Evolutionary conservation across 768 basidiomycete species (phyloP), one percentile per base, ranked within the genome.

Genomic region (Mycena polygramma): DNA sequence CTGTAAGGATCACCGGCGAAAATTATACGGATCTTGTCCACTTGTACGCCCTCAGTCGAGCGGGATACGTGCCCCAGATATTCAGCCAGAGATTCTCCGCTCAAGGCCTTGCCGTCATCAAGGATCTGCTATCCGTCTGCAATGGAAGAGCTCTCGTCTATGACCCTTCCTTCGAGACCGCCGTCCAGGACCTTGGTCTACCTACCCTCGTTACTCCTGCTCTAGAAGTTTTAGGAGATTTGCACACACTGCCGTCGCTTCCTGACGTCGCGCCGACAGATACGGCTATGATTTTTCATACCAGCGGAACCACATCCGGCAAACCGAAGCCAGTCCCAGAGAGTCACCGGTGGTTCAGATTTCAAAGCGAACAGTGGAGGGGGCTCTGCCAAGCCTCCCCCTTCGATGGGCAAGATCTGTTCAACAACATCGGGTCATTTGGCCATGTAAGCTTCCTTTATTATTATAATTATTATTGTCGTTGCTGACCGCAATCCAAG

Each of bases 231-330:
- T n/a, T n/a, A n/a, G n/a, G n/a, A n/a, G n/a, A n/a, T n/a, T n/a
- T n/a, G n/a, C n/a, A n/a, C n/a, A n/a, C n/a, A n/a, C 19, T 66
- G 3, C 7, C 15, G 22, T 5, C 39, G 2, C 37, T 52, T 5
- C 57, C 54, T 7, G 36, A 11, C 7, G 51, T 20, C 41, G 71
- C n/a, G 30, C 63, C 48, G n/a, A 69, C 74, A 6, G 79, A 77
- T 22, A 62, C 66, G n/a, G 73, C 72, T 0, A 75, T 78, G 67
- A 77, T 78, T 22, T 77, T 78, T 51, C 79, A 77, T 69, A 76
- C 77, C 30, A 77, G 77, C 57, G 77, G 79, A 7, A 77, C 77
- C 9, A 78, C 78, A 1, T 70, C 71, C 26, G 76, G 77, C 3
- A 74, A 73, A 46, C 79, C 79, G 7, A 78, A 78, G 61, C 73